phyloP scores from a whole-genome alignment of 352 stramenopile species.

The Pythium brassicae region DNA sequence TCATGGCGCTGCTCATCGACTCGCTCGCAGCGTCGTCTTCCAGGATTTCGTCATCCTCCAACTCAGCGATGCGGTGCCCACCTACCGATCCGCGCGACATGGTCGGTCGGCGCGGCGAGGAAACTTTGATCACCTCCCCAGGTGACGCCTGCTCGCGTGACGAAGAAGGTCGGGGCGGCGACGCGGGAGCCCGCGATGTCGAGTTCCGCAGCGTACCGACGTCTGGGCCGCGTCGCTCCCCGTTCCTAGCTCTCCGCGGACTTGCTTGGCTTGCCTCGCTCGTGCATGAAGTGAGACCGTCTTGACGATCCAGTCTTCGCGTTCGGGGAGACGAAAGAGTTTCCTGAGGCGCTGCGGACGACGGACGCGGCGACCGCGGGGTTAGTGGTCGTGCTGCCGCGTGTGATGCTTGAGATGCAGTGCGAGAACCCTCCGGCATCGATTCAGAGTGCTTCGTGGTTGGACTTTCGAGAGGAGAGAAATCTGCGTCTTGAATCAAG shows the following conservation, averaged over 20 bases:
- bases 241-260: slow-evolving; percentile 22
- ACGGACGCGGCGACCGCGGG: slow-evolving; percentile 16
- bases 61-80: slow-evolving; percentile 23
- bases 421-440: not conserved
- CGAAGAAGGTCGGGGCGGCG: slow-evolving; percentile 1
- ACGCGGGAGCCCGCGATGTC: not conserved
- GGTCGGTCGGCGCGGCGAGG: slow-evolving; percentile 2
- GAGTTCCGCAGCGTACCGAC: slow-evolving; percentile 6
- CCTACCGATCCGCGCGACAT: not conserved
- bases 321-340: not conserved
- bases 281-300: not conserved
- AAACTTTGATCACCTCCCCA: slow-evolving; percentile 1
- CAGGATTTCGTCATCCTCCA: slow-evolving; percentile 38
- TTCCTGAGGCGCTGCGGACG: not conserved
- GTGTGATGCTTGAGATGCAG: slow-evolving; percentile 2
- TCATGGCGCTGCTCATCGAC: slow-evolving; percentile 4
- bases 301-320: not conserved
- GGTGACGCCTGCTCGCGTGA: slow-evolving; percentile 5
- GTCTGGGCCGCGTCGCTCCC: slow-evolving; percentile 3
- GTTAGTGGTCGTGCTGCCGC: slow-evolving; percentile 11
- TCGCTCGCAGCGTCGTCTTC: slow-evolving; percentile 15
- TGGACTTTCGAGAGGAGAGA: slow-evolving; percentile 3
- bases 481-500: slow-evolving; percentile 20
- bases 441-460: not conserved
- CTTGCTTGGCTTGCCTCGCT: slow-evolving; percentile 11